Percentiles rank a stretch among this genome's conserved stretches.
phyloP scores from a whole-genome alignment of 1,284 basidiomycete species.

The Erythrobasidium hasegawianum region DNA sequence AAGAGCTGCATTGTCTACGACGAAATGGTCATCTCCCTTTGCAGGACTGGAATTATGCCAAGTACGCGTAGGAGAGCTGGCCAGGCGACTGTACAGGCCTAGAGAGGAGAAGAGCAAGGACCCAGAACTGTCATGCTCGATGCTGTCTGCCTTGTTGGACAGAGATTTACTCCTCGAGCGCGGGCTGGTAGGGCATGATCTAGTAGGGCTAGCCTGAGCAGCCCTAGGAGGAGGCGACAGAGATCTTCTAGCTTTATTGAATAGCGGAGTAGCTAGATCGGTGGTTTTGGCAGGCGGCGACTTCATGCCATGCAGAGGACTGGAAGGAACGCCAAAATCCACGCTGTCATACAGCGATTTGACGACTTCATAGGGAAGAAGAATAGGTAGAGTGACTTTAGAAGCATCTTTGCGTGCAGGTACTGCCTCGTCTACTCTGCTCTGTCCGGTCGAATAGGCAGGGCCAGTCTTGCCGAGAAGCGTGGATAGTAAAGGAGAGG shows the following conservation, averaged over 20 bases:
- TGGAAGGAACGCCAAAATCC: constrained; percentile 16
- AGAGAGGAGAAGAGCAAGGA: constrained; percentile 25
- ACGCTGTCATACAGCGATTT: constrained; percentile 33
- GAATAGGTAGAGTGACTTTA: constrained; percentile 11
- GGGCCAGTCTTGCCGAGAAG: not conserved
- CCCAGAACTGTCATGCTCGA: constrained; percentile 5
- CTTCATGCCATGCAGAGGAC: too few species aligned
- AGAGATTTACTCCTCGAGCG: constrained; percentile 14
- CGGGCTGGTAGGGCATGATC: not conserved
- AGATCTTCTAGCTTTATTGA: too few species aligned
- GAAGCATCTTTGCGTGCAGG: not conserved
- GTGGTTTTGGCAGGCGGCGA: too few species aligned
- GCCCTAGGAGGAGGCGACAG: too few species aligned
- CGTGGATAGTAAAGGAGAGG: not conserved
- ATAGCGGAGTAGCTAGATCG: too few species aligned
- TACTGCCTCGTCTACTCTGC: not conserved
- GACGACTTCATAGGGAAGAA: constrained; percentile 26
- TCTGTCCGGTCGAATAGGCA: not conserved
- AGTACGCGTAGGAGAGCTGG: not conserved
- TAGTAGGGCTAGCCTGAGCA: too few species aligned
- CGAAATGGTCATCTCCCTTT: too few species aligned
- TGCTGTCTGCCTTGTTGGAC: not conserved
- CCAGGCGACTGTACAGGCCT: constrained; percentile 10
- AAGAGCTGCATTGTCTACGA: not conserved
- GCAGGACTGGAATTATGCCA: not conserved